A percentile compares a stretch with the other conserved stretches of the same genome.
phyloP scores from a whole-genome alignment of 2,329 filamentous ascomycete species.

The Plenodomus tracheiphilus region DNA sequence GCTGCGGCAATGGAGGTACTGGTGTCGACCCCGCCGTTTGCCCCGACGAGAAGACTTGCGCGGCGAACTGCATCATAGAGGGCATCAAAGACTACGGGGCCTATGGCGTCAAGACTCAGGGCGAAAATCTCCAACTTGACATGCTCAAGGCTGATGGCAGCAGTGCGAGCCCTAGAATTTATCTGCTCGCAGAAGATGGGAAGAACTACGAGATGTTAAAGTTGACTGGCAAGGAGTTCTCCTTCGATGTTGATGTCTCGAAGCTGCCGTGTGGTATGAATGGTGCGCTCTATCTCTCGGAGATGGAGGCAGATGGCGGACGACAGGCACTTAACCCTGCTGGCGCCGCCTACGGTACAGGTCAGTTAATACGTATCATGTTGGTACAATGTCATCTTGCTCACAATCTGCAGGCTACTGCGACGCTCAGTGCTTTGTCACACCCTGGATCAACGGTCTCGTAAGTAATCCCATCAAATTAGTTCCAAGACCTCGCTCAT shows the following conservation, averaged over 20 bases:
- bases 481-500: slow-evolving; percentile 39
- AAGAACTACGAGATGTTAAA: slow-evolving; percentile 67
- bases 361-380: slow-evolving; percentile 48
- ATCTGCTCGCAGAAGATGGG: slow-evolving; percentile 63
- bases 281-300: slow-evolving; percentile 45
- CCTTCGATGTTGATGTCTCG: slow-evolving; percentile 68
- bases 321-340: slow-evolving; percentile 46
- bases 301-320: slow-evolving; percentile 45
- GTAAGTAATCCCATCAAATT: slow-evolving; percentile 29
- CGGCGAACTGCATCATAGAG: slow-evolving; percentile 60
- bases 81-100: slow-evolving; percentile 58
- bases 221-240: slow-evolving; percentile 69
- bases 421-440: slow-evolving; percentile 51
- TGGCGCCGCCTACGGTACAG: slow-evolving; percentile 64
- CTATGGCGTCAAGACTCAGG: slow-evolving; percentile 57
- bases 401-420: slow-evolving; percentile 52
- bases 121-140: slow-evolving; percentile 53
- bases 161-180: slow-evolving; percentile 58
- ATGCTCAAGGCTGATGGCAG: slow-evolving; percentile 42
- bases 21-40: slow-evolving; percentile 51
- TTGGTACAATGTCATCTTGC: background rate
- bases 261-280: slow-evolving; percentile 50
- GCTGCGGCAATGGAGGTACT: slow-evolving; percentile 40
- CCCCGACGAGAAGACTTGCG: slow-evolving; percentile 54
- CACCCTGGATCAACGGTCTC: slow-evolving; percentile 43